A percentile compares a stretch with the other conserved stretches of the same genome.
These are phyloP conservation scores for Pleurotus cornucopiae DNA, from an alignment of 768 basidiomycete genomes.

Conservation along the genomic window DNA sequence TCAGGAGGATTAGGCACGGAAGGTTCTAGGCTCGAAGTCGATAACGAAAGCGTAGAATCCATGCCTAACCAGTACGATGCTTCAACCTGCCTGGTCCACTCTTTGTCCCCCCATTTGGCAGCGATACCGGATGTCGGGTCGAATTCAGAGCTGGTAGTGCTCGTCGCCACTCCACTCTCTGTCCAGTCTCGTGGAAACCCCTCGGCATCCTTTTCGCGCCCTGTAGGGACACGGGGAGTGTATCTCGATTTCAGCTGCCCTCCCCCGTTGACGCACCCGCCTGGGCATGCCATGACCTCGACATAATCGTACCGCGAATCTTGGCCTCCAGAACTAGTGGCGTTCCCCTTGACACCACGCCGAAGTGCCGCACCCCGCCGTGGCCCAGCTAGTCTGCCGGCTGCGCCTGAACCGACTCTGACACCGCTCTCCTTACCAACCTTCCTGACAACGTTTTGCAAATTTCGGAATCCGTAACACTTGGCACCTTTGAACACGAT, in stretches of 20 bases:
- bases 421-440: constrained; percentile 84
- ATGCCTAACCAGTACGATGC: constrained; percentile 70
- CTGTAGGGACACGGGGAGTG: constrained; percentile 11
- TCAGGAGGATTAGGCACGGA: constrained; percentile 8
- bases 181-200: constrained; percentile 64
- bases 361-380: constrained; percentile 27
- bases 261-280: constrained; percentile 96
- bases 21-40: constrained; percentile 2
- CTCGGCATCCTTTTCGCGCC: constrained; percentile 42
- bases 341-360: constrained; percentile 7
- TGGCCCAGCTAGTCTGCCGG: constrained; percentile 38
- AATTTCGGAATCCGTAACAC: constrained; percentile 95
- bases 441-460: constrained; percentile 94
- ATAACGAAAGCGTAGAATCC: constrained; percentile 14
- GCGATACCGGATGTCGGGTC: constrained; percentile 22
- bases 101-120: constrained; percentile 77
- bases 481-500: constrained; percentile 89
- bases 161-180: constrained; percentile 42
- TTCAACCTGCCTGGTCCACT: constrained; percentile 81
- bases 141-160: constrained; percentile 16
- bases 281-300: constrained; percentile 98
- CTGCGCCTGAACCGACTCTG: constrained; percentile 66
- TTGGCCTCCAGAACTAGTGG: constrained; percentile 24
- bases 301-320: constrained; percentile 76
- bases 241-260: constrained; percentile 64